Conservation (phyloP, 257 asterid genomes). For the Salvia splendens region DNA sequence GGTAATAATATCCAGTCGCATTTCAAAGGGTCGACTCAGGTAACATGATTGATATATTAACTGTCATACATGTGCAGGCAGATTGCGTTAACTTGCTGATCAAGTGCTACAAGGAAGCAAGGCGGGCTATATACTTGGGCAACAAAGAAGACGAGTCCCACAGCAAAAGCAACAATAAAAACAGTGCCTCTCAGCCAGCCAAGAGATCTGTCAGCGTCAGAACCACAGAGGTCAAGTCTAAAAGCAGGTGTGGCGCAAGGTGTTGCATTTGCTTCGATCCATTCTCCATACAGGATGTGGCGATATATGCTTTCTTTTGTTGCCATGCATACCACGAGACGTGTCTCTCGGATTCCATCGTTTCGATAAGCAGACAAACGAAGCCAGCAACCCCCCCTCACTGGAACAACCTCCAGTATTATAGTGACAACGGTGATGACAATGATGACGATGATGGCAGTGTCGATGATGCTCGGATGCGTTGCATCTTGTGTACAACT, state of each 20-base stretch:
- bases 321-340: constrained; percentile 90
- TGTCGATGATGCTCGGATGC: constrained; percentile 59
- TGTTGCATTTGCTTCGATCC: constrained; percentile 98
- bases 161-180: constrained; percentile 49
- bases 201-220: constrained; percentile 58
- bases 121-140: constrained; percentile 72
- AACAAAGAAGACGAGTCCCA: constrained; percentile 72
- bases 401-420: constrained; percentile 48
- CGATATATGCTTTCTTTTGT: constrained; percentile 79
- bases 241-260: constrained; percentile 74
- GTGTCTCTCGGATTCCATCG: constrained; percentile 78
- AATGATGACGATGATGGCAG: constrained; percentile 39
- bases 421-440: constrained; percentile 49
- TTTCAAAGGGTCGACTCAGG: constrained; percentile 1
- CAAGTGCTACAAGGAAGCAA: constrained; percentile 92
- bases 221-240: constrained; percentile 72
- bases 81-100: constrained; percentile 86
- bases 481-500: constrained; percentile 94
- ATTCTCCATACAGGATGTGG: constrained; percentile 65
- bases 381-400: constrained; percentile 38
- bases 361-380: constrained; percentile 54
- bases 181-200: constrained; percentile 33
- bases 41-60: background rate
- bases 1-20: constrained; percentile 44
- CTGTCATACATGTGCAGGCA: constrained; percentile 51